phyloP scores from a whole-genome alignment of 2,329 filamentous ascomycete species.

The Alternaria novae-zelandiae region DNA sequence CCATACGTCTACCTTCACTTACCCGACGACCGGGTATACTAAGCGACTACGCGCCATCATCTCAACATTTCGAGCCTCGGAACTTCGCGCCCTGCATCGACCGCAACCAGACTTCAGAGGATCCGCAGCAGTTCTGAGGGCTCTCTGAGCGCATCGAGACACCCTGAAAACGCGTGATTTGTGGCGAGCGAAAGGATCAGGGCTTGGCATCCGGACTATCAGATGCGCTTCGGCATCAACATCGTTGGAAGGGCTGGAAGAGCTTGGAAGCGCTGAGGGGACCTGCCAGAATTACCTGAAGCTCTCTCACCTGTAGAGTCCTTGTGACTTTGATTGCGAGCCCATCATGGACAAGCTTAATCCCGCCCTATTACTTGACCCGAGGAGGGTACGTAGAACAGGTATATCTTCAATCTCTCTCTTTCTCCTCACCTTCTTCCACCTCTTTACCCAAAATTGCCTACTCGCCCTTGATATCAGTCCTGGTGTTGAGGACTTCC shows the following conservation, averaged over 20 bases:
- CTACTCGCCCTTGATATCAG: not conserved
- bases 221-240: constrained; percentile 19
- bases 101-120: not conserved
- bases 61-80: not conserved
- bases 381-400: constrained; percentile 29
- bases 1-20: constrained; percentile 29
- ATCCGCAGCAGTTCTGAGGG: not conserved
- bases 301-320: constrained; percentile 4
- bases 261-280: not conserved
- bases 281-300: not conserved
- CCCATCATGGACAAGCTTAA: constrained; percentile 23
- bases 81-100: constrained; percentile 1
- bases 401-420: constrained; percentile 23
- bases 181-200: constrained; percentile 12
- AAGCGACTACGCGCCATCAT: constrained; percentile 14
- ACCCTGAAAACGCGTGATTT: not conserved
- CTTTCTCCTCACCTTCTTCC: not conserved
- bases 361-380: constrained; percentile 36
- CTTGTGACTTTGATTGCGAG: constrained; percentile 21
- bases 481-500: not conserved
- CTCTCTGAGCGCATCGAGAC: not conserved
- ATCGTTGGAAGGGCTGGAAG: not conserved
- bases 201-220: constrained; percentile 20
- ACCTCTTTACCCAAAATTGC: not conserved
- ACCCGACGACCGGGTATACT: constrained; percentile 29